A percentile compares a stretch with the other conserved stretches of the same genome.
phyloP scores from a whole-genome alignment of 2,329 filamentous ascomycete species.

The Coleophoma eucalyptorum region DNA sequence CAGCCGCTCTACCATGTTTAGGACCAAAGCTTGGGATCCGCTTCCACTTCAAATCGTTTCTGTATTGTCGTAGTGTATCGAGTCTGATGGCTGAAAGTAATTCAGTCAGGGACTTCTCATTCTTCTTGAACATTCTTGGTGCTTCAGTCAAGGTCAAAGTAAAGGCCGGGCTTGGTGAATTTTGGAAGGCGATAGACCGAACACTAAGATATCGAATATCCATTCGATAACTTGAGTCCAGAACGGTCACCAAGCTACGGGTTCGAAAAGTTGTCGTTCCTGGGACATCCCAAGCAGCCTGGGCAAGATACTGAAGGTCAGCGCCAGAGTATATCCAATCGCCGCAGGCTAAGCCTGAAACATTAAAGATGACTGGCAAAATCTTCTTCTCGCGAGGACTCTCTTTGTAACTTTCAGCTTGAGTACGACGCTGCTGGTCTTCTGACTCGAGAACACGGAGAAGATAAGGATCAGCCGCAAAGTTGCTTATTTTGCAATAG shows the following conservation, averaged over 20 bases:
- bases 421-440: conserved; percentile 11
- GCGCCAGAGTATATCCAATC: conserved; percentile 35
- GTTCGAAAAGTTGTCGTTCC: conserved; percentile 34
- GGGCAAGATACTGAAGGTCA: conserved; percentile 35
- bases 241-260: conserved; percentile 35
- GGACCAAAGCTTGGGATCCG: background rate
- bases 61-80: background rate
- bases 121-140: conserved; percentile 41
- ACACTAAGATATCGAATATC: conserved; percentile 39
- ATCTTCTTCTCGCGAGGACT: conserved; percentile 4
- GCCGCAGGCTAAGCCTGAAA: conserved; percentile 34
- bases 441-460: conserved; percentile 17
- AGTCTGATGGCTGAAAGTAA: background rate
- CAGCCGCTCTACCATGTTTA: background rate
- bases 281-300: conserved; percentile 33
- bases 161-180: conserved; percentile 31
- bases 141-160: conserved; percentile 48
- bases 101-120: conserved; percentile 9
- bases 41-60: background rate
- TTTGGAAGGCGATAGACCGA: conserved; percentile 36
- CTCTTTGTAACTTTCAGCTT: background rate
- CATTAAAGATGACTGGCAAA: conserved; percentile 25
- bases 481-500: conserved; percentile 18
- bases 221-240: conserved; percentile 30
- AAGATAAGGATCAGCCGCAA: conserved; percentile 15